phyloP scores from a whole-genome alignment of 2,329 filamentous ascomycete genomes.

The Orbilia oligospora region DNA sequence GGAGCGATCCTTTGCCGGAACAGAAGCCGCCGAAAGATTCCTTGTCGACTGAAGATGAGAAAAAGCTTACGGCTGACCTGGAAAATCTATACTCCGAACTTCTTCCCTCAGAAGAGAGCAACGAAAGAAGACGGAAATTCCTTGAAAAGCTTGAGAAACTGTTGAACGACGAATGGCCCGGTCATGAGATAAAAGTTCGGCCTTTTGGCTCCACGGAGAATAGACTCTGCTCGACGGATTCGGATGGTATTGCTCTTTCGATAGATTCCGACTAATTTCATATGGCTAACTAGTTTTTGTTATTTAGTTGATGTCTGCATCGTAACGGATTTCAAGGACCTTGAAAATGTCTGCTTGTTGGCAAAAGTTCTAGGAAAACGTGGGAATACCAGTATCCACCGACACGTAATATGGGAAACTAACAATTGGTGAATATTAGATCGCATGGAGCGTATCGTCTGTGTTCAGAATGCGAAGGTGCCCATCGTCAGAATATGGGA shows the following conservation, averaged over 20 bases:
- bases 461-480: constrained; percentile 93
- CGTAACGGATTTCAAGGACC: constrained; percentile 86
- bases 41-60: constrained; percentile 80
- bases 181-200: constrained; percentile 87
- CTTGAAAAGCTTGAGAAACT: constrained; percentile 90
- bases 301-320: constrained; percentile 93
- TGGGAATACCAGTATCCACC: constrained; percentile 66
- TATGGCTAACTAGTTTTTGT: constrained; percentile 25
- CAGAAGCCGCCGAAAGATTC: constrained; percentile 79
- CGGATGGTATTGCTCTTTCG: constrained; percentile 79
- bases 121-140: constrained; percentile 80
- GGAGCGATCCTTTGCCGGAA: constrained; percentile 82
- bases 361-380: constrained; percentile 86
- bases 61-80: constrained; percentile 84
- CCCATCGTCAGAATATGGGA: constrained; percentile 99
- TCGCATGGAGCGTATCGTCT: constrained; percentile 96
- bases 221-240: constrained; percentile 92
- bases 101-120: constrained; percentile 84
- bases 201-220: constrained; percentile 99
- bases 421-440: constrained; percentile 71
- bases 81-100: constrained; percentile 86
- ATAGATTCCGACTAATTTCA: constrained; percentile 14
- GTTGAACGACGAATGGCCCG: constrained; percentile 92
- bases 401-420: constrained; percentile 26
- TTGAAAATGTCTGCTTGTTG: constrained; percentile 91